A percentile compares a stretch with the other conserved stretches of the same genome.
Evolutionary conservation across 495 filamentous ascomycete species (phyloP).

Genomic region (Neurospora pannonica): DNA sequence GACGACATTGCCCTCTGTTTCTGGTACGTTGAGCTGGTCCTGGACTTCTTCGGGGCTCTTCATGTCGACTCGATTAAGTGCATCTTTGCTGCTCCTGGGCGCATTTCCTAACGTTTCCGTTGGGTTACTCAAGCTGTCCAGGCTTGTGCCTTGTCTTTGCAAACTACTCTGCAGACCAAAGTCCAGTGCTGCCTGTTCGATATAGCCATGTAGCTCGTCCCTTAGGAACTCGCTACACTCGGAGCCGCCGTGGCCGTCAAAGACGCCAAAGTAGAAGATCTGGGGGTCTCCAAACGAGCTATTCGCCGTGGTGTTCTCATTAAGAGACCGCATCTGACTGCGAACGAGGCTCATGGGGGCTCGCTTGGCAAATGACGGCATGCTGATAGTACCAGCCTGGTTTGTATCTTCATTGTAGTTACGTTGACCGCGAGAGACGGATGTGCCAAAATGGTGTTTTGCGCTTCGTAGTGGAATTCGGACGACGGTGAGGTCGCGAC

Average conservation of each 20-base stretch:
- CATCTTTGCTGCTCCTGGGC: conserved; percentile 1
- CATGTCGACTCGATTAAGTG: conserved; percentile 26
- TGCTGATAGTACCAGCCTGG: conserved; percentile 86
- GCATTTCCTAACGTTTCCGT: conserved; percentile 4
- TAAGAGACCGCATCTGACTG: conserved; percentile 28
- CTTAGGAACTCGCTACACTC: conserved; percentile 84
- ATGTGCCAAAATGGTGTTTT: conserved; percentile 89
- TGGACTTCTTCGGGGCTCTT: conserved; percentile 29
- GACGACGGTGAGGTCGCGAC: conserved; percentile 85
- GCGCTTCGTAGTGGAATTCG: conserved; percentile 90
- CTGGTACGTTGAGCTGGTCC: conserved; percentile 19
- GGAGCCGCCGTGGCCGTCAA: conserved; percentile 88
- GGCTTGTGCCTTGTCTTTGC: conserved; percentile 15
- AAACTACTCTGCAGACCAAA: conserved; percentile 71
- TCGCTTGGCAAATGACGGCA: conserved; percentile 85
- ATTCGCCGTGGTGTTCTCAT: conserved; percentile 54
- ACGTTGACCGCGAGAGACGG: conserved; percentile 68
- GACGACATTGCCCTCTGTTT: conserved; percentile 18
- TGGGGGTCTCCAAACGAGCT: conserved; percentile 80
- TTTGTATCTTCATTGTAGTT: conserved; percentile 88
- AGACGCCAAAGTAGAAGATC: conserved; percentile 94
- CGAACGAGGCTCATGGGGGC: conserved; percentile 59
- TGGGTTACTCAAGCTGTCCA: not conserved
- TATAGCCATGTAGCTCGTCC: conserved; percentile 76
- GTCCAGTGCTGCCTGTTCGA: conserved; percentile 65